phyloP scores from a whole-genome alignment of 2,329 filamentous ascomycete genomes.

The Tolypocladium inflatum region DNA sequence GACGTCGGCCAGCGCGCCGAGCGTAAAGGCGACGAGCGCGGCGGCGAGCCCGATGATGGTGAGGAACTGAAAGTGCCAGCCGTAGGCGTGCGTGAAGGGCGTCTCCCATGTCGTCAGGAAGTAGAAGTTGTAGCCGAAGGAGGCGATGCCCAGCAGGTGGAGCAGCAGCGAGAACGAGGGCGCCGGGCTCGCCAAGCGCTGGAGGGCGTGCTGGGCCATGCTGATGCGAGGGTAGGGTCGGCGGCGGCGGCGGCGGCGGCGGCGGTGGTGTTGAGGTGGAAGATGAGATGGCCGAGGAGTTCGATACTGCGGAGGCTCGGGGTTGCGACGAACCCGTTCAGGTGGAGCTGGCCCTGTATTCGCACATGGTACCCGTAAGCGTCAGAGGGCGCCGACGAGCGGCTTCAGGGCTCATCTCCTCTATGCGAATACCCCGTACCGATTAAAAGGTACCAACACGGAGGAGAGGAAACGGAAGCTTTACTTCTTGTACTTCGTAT shows the following conservation, averaged over 20 bases:
- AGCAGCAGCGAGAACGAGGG: slow-evolving; percentile 51
- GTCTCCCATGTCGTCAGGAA: slow-evolving; percentile 41
- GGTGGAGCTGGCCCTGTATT: not conserved
- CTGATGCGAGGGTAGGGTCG: not conserved
- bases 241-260: no score
- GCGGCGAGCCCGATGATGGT: slow-evolving; percentile 63
- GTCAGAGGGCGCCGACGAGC: no score
- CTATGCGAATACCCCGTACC: not conserved
- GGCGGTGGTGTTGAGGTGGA: not conserved
- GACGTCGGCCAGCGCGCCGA: slow-evolving; percentile 56
- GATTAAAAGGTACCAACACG: not conserved
- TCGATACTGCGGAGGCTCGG: not conserved
- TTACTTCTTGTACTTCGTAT: no score
- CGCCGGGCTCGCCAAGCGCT: slow-evolving; percentile 57
- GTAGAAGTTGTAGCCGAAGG: slow-evolving; percentile 43
- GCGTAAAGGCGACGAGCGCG: slow-evolving; percentile 49
- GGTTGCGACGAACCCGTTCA: not conserved
- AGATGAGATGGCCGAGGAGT: not conserved
- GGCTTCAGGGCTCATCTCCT: no score
- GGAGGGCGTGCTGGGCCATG: slow-evolving; percentile 49
- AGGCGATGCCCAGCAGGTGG: slow-evolving; percentile 45
- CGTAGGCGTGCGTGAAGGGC: slow-evolving; percentile 48
- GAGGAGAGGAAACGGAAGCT: not conserved
- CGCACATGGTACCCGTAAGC: no score
- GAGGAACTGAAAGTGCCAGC: slow-evolving; percentile 61